phyloP scores from a whole-genome alignment of 768 basidiomycete species.

The Boletellus ananiceps region DNA sequence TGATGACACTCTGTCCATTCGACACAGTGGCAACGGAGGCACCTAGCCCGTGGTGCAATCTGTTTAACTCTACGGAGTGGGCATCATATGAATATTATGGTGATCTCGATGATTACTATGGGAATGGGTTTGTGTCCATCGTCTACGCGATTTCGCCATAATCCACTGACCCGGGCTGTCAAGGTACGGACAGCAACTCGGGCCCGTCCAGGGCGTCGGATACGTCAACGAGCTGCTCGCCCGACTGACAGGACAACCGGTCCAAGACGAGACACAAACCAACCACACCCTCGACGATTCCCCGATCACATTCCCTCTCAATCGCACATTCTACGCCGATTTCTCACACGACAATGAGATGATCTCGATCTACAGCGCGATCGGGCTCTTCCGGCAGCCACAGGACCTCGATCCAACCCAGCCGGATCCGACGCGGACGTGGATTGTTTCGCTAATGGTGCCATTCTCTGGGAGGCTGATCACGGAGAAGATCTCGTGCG shows the following conservation, averaged over 20 bases:
- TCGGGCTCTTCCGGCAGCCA: slow-evolving; percentile 49
- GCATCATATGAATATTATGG: slow-evolving; percentile 57
- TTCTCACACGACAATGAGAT: slow-evolving; percentile 86
- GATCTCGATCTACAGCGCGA: slow-evolving; percentile 62
- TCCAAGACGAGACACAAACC: slow-evolving; percentile 67
- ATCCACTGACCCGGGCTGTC: background rate
- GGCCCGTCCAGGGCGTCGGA: slow-evolving; percentile 76
- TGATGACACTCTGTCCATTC: slow-evolving; percentile 74
- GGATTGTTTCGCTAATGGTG: slow-evolving; percentile 54
- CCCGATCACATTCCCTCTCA: slow-evolving; percentile 66
- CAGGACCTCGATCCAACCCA: slow-evolving; percentile 8
- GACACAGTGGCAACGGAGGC: slow-evolving; percentile 51
- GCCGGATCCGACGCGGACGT: slow-evolving; percentile 33
- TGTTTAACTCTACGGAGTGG: slow-evolving; percentile 62
- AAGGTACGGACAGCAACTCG: slow-evolving; percentile 65
- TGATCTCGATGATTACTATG: slow-evolving; percentile 74
- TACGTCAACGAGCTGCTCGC: slow-evolving; percentile 85
- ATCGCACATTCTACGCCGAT: slow-evolving; percentile 65
- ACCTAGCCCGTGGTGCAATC: slow-evolving; percentile 59
- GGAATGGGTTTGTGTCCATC: slow-evolving; percentile 48
- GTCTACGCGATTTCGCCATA: background rate
- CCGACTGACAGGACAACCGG: slow-evolving; percentile 58
- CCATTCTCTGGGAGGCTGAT: slow-evolving; percentile 73
- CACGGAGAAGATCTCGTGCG: slow-evolving; percentile 59
- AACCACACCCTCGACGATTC: slow-evolving; percentile 66